A percentile compares a stretch with the other conserved stretches of the same genome.
phyloP scores from a whole-genome alignment of 768 basidiomycete genomes.

The Tephrocybe rancida region DNA sequence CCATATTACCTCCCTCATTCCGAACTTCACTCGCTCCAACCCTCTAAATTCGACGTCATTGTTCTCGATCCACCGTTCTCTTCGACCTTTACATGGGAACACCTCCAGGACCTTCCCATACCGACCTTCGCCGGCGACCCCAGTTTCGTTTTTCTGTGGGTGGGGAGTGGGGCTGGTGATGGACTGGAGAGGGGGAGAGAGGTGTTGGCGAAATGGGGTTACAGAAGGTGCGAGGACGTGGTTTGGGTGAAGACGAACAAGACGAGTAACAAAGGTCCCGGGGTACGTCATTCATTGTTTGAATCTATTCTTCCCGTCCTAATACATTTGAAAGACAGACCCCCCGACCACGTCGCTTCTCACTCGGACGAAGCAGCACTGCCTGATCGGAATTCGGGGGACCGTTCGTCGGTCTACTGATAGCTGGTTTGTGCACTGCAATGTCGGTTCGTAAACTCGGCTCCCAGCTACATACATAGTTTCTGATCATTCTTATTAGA shows the following conservation, averaged over 20 bases:
- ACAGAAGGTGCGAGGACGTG: constrained; percentile 95
- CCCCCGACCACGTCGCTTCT: constrained; percentile 84
- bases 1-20: constrained; percentile 73
- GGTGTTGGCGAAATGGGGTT: constrained; percentile 92
- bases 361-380: constrained; percentile 93
- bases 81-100: constrained; percentile 83
- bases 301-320: constrained; percentile 7
- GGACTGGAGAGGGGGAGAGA: constrained; percentile 93
- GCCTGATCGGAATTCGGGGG: constrained; percentile 95
- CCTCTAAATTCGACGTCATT: constrained; percentile 86
- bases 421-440: constrained; percentile 97
- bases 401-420: constrained; percentile 95
- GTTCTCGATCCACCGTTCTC: constrained; percentile 91
- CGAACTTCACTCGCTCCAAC: constrained; percentile 55
- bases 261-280: constrained; percentile 69
- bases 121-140: constrained; percentile 87
- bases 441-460: constrained; percentile 69
- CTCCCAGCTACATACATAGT: constrained; percentile 12
- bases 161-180: constrained; percentile 87
- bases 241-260: constrained; percentile 97
- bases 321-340: constrained; percentile 58
- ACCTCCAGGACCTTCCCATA: constrained; percentile 81
- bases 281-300: constrained; percentile 47
- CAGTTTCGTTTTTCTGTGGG: constrained; percentile 95
- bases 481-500: constrained; percentile 46